Conservation (phyloP, 495 filamentous ascomycete species). For the Penicillium soppii region DNA sequence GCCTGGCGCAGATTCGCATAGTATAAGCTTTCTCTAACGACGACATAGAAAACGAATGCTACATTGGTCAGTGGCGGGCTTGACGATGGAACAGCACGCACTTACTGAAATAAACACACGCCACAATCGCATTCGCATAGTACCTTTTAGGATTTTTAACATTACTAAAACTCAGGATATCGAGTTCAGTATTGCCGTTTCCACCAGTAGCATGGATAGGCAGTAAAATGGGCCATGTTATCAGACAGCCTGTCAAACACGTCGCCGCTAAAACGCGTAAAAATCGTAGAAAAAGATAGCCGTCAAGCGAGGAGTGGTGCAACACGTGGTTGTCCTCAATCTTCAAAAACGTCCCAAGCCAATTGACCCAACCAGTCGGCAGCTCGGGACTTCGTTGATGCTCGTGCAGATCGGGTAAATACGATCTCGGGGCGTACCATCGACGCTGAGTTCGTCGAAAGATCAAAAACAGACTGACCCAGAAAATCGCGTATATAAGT, state of each 20-base stretch:
- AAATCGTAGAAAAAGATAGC: constrained; percentile 81
- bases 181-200: constrained; percentile 57
- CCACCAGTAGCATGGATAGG: constrained; percentile 76
- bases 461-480: constrained; percentile 70
- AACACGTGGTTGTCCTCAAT: constrained; percentile 61
- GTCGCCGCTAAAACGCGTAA: constrained; percentile 68
- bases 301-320: constrained; percentile 70
- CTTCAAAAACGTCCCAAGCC: constrained; percentile 61
- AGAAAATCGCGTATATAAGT: constrained; percentile 61
- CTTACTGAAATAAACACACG: constrained; percentile 57
- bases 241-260: constrained; percentile 69
- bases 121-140: constrained; percentile 61
- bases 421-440: constrained; percentile 81
- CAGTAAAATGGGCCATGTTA: constrained; percentile 81
- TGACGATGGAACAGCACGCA: not conserved
- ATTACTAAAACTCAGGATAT: constrained; percentile 67
- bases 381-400: constrained; percentile 44
- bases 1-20: constrained; percentile 69
- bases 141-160: constrained; percentile 50
- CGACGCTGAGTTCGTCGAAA: constrained; percentile 69
- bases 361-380: constrained; percentile 54
- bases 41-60: constrained; percentile 65
- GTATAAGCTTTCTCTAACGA: constrained; percentile 66
- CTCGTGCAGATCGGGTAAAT: constrained; percentile 68
- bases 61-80: constrained; percentile 6